Evolutionary conservation across 164 flowering plant species (phyloP).

Genomic region (Saururus chinensis): DNA sequence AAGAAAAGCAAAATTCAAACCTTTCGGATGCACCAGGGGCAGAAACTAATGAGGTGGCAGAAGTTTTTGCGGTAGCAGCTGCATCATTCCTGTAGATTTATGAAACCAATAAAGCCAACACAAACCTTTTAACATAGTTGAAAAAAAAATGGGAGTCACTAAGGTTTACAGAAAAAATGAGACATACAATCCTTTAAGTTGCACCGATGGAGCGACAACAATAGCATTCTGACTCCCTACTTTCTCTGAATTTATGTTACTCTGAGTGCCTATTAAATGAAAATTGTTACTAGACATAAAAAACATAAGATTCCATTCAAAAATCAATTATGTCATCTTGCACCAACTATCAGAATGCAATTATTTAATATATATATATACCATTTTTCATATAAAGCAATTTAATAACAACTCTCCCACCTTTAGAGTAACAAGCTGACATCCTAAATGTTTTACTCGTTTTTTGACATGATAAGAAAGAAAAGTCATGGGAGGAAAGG

Average conservation of each 20-base stretch:
- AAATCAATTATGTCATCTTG: no score
- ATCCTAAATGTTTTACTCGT: no score
- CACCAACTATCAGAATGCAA: no score
- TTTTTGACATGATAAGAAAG: no score
- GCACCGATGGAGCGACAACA: constrained; percentile 56
- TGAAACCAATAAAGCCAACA: background rate
- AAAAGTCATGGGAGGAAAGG: no score
- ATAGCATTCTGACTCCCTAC: constrained; percentile 53
- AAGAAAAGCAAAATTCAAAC: constrained; percentile 19
- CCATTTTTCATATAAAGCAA: no score
- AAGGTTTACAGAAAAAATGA: background rate
- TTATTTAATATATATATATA: no score
- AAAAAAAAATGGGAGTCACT: background rate
- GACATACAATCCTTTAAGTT: constrained; percentile 49
- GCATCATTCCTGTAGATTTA: constrained; percentile 40
- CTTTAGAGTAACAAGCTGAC: no score
- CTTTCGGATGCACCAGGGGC: constrained; percentile 60
- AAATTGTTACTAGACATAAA: no score
- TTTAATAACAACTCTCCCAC: no score
- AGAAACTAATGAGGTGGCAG: constrained; percentile 33
- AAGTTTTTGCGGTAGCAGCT: constrained; percentile 39
- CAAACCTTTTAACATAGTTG: background rate
- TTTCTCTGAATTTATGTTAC: constrained; percentile 30
- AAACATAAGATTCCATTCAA: no score
- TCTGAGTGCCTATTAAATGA: constrained; percentile 40